A percentile compares a stretch with the other conserved stretches of the same genome.
phyloP scores from a whole-genome alignment of 2,329 filamentous ascomycete genomes.

The Cladosporium cucumerinum region DNA sequence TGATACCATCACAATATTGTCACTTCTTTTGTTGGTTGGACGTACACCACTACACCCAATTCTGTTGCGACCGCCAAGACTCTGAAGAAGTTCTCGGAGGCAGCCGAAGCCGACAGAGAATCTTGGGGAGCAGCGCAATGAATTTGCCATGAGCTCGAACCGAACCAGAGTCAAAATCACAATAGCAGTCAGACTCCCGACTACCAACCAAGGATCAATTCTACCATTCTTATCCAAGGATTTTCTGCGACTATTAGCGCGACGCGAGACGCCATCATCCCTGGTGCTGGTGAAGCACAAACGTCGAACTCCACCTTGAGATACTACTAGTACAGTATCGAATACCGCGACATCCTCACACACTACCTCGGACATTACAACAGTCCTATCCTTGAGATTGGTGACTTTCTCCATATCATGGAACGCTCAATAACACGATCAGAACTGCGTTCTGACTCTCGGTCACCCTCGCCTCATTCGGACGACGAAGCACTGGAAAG shows the following conservation, averaged over 20 bases:
- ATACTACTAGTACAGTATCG: background rate
- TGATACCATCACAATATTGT: background rate
- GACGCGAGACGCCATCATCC: background rate
- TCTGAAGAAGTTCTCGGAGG: background rate
- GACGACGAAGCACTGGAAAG: slow-evolving; percentile 14
- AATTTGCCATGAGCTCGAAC: background rate
- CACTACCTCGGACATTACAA: background rate
- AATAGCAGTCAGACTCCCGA: background rate
- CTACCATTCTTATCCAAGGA: background rate
- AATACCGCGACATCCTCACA: background rate
- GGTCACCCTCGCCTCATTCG: slow-evolving; percentile 16
- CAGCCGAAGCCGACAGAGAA: background rate
- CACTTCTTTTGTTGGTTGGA: background rate
- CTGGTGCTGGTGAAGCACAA: background rate
- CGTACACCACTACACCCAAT: background rate
- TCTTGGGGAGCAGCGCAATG: background rate
- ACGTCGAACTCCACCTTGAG: background rate
- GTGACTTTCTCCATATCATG: background rate
- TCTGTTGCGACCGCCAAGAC: background rate
- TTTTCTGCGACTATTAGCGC: background rate
- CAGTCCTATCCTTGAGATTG: background rate
- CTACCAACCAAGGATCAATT: background rate
- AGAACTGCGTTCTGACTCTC: slow-evolving; percentile 18
- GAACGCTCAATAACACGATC: slow-evolving; percentile 19
- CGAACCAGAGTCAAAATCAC: background rate